phyloP scores from a whole-genome alignment of 2,329 filamentous ascomycete genomes.

The Emergomyces orientalis region DNA sequence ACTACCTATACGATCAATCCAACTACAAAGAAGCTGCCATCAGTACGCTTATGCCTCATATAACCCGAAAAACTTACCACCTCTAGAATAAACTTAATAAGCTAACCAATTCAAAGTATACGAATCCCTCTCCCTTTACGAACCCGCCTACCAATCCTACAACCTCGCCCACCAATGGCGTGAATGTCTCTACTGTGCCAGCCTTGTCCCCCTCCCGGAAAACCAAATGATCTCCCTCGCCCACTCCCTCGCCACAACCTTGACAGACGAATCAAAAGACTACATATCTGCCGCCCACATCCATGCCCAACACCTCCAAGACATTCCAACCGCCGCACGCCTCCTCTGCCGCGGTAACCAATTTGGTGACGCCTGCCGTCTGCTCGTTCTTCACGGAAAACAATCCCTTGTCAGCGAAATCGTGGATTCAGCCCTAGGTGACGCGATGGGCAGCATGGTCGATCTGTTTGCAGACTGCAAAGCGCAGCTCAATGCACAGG shows the following conservation, averaged over 20 bases:
- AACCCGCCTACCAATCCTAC: conserved; percentile 71
- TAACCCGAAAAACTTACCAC: background rate
- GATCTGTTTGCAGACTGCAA: conserved; percentile 93
- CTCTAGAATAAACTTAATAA: background rate
- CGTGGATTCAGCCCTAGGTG: conserved; percentile 69
- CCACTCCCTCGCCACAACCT: conserved; percentile 63
- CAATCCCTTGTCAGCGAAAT: conserved; percentile 55
- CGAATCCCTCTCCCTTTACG: conserved; percentile 70
- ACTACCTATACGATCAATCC: conserved; percentile 64
- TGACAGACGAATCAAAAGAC: conserved; percentile 71
- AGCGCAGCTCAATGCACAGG: conserved; percentile 69
- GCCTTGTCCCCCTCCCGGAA: conserved; percentile 54
- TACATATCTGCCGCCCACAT: conserved; percentile 71
- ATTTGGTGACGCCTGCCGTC: conserved; percentile 80
- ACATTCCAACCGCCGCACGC: conserved; percentile 60
- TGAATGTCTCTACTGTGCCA: conserved; percentile 74
- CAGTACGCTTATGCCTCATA: conserved; percentile 24
- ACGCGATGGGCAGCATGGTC: conserved; percentile 71
- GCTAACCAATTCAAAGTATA: conserved; percentile 47
- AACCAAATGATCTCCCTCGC: conserved; percentile 59
- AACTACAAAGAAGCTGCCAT: conserved; percentile 79
- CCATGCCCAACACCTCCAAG: conserved; percentile 68
- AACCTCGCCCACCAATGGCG: conserved; percentile 80
- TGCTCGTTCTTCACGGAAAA: conserved; percentile 54
- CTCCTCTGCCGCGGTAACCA: conserved; percentile 77